These are phyloP conservation scores for Globisporangium echinulatum DNA, from an alignment of 352 stramenopile genomes.

Conservation along the genomic window DNA sequence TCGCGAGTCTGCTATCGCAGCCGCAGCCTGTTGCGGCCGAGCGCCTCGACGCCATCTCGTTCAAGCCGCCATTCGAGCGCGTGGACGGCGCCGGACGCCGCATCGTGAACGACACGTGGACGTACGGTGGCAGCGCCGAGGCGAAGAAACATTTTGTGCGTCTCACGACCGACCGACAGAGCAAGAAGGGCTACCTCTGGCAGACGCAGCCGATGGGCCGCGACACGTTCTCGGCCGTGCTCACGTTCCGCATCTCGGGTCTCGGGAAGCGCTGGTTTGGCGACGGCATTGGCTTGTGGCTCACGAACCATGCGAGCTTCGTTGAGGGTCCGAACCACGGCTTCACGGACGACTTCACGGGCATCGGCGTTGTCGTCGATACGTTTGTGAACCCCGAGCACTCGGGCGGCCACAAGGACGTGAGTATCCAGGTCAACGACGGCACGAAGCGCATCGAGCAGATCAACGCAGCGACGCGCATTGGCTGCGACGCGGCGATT, in stretches of 20 bases:
- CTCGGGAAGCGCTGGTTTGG: slow-evolving; percentile 80
- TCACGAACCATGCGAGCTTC: slow-evolving; percentile 59
- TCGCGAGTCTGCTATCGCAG: not conserved
- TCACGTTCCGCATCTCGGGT: slow-evolving; percentile 82
- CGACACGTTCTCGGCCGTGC: slow-evolving; percentile 52
- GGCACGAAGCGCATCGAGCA: slow-evolving; percentile 59
- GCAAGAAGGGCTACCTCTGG: slow-evolving; percentile 81
- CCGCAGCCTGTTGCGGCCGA: slow-evolving; percentile 1
- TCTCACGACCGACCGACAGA: slow-evolving; percentile 84
- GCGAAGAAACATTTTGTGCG: slow-evolving; percentile 85
- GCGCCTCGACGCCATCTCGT: slow-evolving; percentile 65
- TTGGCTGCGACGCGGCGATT: slow-evolving; percentile 70
- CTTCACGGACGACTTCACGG: slow-evolving; percentile 70
- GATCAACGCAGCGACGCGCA: slow-evolving; percentile 57
- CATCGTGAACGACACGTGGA: slow-evolving; percentile 74
- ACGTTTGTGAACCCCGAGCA: slow-evolving; percentile 84
- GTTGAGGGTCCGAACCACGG: slow-evolving; percentile 62
- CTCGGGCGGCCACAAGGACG: slow-evolving; percentile 77
- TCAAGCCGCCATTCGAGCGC: slow-evolving; percentile 68
- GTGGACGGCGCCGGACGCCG: slow-evolving; percentile 54
- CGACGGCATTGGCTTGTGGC: slow-evolving; percentile 79
- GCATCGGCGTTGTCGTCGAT: slow-evolving; percentile 75
- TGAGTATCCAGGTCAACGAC: slow-evolving; percentile 80
- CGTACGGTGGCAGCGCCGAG: slow-evolving; percentile 60
- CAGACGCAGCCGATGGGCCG: slow-evolving; percentile 42